Conservation (phyloP, 495 filamentous ascomycete genomes). For the Aspergillus kassunensis region DNA sequence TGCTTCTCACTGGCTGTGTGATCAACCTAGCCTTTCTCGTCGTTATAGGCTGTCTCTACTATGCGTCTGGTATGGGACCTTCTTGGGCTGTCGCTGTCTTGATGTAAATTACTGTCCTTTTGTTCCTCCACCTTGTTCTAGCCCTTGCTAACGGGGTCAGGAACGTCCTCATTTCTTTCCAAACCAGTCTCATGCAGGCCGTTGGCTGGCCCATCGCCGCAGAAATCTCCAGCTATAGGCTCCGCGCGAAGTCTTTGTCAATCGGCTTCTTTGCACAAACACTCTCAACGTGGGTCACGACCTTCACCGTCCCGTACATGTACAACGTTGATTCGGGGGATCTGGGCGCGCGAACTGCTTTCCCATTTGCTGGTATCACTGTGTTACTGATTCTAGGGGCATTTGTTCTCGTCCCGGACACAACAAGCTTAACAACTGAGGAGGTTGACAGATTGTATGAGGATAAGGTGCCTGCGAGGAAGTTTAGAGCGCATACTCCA, state of each 20-base stretch:
- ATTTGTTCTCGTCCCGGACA: neutral
- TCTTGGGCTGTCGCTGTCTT: constrained; percentile 5
- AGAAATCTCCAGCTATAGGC: constrained; percentile 4
- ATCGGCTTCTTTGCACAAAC: constrained; percentile 6
- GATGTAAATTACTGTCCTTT: neutral
- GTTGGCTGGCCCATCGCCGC: constrained; percentile 8
- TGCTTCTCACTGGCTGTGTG: neutral
- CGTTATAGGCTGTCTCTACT: neutral
- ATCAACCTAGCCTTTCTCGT: constrained; percentile 1
- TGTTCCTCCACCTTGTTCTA: neutral
- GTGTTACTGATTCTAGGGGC: neutral
- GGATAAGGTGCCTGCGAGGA: constrained; percentile 1
- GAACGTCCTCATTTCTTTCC: constrained; percentile 3
- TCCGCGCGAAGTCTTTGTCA: neutral
- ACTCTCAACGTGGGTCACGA: neutral
- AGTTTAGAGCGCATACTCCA: neutral
- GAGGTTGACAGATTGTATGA: constrained; percentile 7
- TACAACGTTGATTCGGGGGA: constrained; percentile 6
- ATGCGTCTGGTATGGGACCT: neutral
- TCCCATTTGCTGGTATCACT: constrained; percentile 1
- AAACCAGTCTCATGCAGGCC: constrained; percentile 4
- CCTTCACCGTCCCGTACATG: constrained; percentile 4
- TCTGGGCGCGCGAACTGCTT: constrained; percentile 1
- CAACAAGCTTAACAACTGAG: neutral
- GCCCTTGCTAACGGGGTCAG: neutral